Conservation (phyloP, 1,284 basidiomycete species). For the Porodaedalea pini region DNA sequence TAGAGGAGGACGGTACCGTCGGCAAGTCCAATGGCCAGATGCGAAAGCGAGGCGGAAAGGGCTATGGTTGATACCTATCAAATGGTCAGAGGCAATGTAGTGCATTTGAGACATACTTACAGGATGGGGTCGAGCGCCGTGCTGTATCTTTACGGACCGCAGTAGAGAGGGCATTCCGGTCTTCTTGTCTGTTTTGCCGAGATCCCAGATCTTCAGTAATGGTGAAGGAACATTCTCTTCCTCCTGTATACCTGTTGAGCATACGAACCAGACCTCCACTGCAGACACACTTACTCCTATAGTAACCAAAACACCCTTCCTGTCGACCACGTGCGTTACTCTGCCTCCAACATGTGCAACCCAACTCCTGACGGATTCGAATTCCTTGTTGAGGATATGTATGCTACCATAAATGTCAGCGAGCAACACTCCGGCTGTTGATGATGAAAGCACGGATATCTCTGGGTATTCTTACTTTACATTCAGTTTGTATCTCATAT, state of each 20-base stretch:
- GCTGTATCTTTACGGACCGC: conserved; percentile 75
- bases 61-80: conserved; percentile 77
- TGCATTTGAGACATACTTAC: conserved; percentile 39
- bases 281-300: conserved; percentile 62
- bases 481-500: conserved; percentile 12
- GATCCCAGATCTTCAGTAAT: conserved; percentile 86
- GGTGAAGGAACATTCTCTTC: conserved; percentile 74
- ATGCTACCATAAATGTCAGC: conserved; percentile 83
- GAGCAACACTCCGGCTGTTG: conserved; percentile 62
- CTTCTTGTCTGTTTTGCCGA: conserved; percentile 73
- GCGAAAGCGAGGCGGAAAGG: conserved; percentile 75
- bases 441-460: conserved; percentile 63
- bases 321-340: conserved; percentile 83
- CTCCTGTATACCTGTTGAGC: conserved; percentile 49
- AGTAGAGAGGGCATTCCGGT: conserved; percentile 65
- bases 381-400: conserved; percentile 71
- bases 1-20: conserved; percentile 95
- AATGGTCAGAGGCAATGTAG: conserved; percentile 7
- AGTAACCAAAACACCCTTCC: conserved; percentile 74
- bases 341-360: conserved; percentile 71
- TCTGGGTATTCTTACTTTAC: conserved; percentile 61
- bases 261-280: conserved; percentile 10
- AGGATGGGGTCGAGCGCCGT: conserved; percentile 76
- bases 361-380: conserved; percentile 72
- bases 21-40: conserved; percentile 87